These are phyloP conservation scores for Saccharomycopsis vini DNA, from an alignment of 805 yeast species.

Conservation along the genomic window DNA sequence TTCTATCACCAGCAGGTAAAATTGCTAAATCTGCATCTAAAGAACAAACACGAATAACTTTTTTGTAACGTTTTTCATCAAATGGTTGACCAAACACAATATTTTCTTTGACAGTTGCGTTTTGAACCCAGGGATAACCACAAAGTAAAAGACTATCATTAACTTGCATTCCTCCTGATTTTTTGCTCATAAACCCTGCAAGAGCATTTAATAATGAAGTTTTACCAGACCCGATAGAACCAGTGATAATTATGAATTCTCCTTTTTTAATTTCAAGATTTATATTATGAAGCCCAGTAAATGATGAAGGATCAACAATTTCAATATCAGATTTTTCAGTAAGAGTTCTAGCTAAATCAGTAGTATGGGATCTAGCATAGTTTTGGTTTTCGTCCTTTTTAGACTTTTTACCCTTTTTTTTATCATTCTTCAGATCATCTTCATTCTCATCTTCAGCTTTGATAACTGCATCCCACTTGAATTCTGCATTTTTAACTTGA, in stretches of 20 bases:
- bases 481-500: slow-evolving; percentile 42
- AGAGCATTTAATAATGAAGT: slow-evolving; percentile 59
- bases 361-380: slow-evolving; percentile 15
- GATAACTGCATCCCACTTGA: slow-evolving; percentile 49
- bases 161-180: slow-evolving; percentile 37
- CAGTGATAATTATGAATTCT: slow-evolving; percentile 68
- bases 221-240: slow-evolving; percentile 72
- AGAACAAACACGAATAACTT: slow-evolving; percentile 50
- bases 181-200: slow-evolving; percentile 55
- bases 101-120: slow-evolving; percentile 59
- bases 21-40: slow-evolving; percentile 47
- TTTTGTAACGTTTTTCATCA: slow-evolving; percentile 40
- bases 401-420: slow-evolving; percentile 15
- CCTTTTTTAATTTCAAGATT: slow-evolving; percentile 42
- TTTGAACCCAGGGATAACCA: slow-evolving; percentile 61
- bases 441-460: slow-evolving; percentile 23
- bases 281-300: slow-evolving; percentile 26
- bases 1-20: slow-evolving; percentile 56
- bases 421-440: slow-evolving; percentile 27
- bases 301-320: slow-evolving; percentile 10
- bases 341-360: slow-evolving; percentile 13
- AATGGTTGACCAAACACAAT: slow-evolving; percentile 47
- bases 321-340: slow-evolving; percentile 14
- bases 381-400: slow-evolving; percentile 21
- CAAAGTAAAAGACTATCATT: slow-evolving; percentile 42